Conservation (phyloP, 164 flowering plant species). For the Vitis rotundifolia region DNA sequence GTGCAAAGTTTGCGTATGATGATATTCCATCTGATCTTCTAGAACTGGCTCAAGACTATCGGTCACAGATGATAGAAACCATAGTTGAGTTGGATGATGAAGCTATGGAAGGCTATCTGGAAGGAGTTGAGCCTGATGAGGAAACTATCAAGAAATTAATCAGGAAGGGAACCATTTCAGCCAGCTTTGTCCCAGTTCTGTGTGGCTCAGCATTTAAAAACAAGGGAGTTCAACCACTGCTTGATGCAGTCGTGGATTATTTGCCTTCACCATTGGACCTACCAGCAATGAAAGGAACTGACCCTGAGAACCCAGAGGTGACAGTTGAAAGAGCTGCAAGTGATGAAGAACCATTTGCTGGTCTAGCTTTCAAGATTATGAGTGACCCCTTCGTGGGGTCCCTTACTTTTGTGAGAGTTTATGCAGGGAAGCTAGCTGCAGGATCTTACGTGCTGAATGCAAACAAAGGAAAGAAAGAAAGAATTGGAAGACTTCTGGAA, state of each 20-base stretch:
- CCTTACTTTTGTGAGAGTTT: slow-evolving; percentile 89
- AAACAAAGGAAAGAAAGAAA: slow-evolving; percentile 91
- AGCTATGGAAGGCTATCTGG: slow-evolving; percentile 82
- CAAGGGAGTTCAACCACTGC: slow-evolving; percentile 93
- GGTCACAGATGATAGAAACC: slow-evolving; percentile 67
- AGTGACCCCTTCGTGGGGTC: slow-evolving; percentile 91
- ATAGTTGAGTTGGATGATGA: slow-evolving; percentile 83
- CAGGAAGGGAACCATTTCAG: slow-evolving; percentile 74
- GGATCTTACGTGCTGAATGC: slow-evolving; percentile 90
- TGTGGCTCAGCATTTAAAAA: slow-evolving; percentile 98
- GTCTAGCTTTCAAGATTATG: slow-evolving; percentile 97
- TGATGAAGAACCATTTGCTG: slow-evolving; percentile 90
- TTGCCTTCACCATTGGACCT: slow-evolving; percentile 89
- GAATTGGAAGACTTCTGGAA: slow-evolving; percentile 91
- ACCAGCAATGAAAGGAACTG: slow-evolving; percentile 89
- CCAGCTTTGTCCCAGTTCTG: slow-evolving; percentile 80
- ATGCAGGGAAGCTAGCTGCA: slow-evolving; percentile 74
- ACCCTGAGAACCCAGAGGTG: slow-evolving; percentile 83
- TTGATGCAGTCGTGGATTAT: slow-evolving; percentile 90
- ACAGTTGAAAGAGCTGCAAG: slow-evolving; percentile 55
- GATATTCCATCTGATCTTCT: slow-evolving; percentile 85
- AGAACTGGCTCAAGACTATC: slow-evolving; percentile 73
- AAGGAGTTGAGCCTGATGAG: slow-evolving; percentile 91
- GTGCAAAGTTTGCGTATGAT: slow-evolving; percentile 74
- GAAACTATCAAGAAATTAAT: slow-evolving; percentile 70